Evolutionary conservation across 306 rosid species (phyloP).

Genomic region (Gillenia trifoliata): DNA sequence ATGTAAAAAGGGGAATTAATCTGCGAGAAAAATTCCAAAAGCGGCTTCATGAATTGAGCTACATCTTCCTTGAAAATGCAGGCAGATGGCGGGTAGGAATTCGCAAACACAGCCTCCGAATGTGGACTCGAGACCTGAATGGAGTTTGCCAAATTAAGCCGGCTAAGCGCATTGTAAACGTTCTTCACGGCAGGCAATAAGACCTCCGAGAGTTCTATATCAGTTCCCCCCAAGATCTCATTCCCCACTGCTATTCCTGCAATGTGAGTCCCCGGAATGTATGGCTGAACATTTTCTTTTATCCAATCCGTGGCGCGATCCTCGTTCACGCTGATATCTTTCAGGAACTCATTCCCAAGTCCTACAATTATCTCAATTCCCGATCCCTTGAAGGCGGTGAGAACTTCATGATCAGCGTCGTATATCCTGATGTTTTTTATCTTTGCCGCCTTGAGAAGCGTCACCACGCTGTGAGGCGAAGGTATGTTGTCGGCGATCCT

Average conservation of each 20-base stretch:
- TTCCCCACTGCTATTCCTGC: slow-evolving; percentile 79
- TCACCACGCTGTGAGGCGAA: slow-evolving; percentile 70
- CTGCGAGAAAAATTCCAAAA: slow-evolving; percentile 69
- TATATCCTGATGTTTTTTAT: slow-evolving; percentile 71
- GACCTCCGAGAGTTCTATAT: slow-evolving; percentile 57
- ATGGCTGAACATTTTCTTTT: slow-evolving; percentile 72
- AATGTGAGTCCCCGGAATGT: slow-evolving; percentile 66
- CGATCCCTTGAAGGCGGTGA: slow-evolving; percentile 74
- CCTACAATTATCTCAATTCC: slow-evolving; percentile 60
- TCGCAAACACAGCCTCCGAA: slow-evolving; percentile 85
- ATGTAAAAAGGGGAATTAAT: slow-evolving; percentile 78
- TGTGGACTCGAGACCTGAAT: slow-evolving; percentile 85
- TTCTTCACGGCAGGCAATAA: slow-evolving; percentile 71
- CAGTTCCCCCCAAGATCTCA: slow-evolving; percentile 63
- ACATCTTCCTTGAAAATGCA: slow-evolving; percentile 73
- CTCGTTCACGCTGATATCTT: slow-evolving; percentile 56
- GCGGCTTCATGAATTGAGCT: slow-evolving; percentile 59
- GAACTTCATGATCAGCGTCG: slow-evolving; percentile 60
- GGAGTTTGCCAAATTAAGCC: slow-evolving; percentile 35
- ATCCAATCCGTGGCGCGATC: slow-evolving; percentile 87
- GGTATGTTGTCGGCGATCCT: slow-evolving; percentile 76
- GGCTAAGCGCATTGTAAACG: slow-evolving; percentile 50
- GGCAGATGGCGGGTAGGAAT: slow-evolving; percentile 80
- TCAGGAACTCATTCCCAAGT: slow-evolving; percentile 49
- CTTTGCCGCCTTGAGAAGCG: slow-evolving; percentile 82